Percentiles rank a stretch among this genome's conserved stretches.
phyloP scores from a whole-genome alignment of 768 basidiomycete species.

The Pleurotus salmoneostramineus region DNA sequence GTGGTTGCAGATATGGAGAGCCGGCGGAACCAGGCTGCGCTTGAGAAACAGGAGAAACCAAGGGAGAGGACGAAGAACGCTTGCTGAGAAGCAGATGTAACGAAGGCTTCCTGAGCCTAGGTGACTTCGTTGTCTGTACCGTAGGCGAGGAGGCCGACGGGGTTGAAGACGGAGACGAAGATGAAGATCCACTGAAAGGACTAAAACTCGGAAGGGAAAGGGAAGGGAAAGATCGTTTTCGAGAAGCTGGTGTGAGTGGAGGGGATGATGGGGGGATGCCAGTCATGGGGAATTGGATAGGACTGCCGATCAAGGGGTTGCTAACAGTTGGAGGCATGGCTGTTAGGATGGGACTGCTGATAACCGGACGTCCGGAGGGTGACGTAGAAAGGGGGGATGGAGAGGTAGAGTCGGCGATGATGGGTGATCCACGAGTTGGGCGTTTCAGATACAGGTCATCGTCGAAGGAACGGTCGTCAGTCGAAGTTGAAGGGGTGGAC shows the following conservation, averaged over 20 bases:
- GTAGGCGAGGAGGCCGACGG: constrained; percentile 25
- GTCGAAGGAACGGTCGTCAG: constrained; percentile 39
- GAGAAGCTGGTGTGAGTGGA: constrained; percentile 16
- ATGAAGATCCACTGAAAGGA: background rate
- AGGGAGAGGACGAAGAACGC: constrained; percentile 45
- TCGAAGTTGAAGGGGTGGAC: constrained; percentile 49
- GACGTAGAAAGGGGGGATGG: constrained; percentile 17
- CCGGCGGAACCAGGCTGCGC: constrained; percentile 17
- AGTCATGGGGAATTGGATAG: constrained; percentile 44
- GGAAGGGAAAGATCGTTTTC: constrained; percentile 10
- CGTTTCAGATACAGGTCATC: constrained; percentile 18
- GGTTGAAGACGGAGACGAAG: constrained; percentile 11
- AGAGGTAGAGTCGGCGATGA: constrained; percentile 24
- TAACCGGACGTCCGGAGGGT: constrained; percentile 18
- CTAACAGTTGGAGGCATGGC: background rate
- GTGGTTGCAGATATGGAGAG: constrained; percentile 23
- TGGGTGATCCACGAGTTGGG: constrained; percentile 19
- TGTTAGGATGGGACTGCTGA: constrained; percentile 24
- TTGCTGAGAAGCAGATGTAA: constrained; percentile 67
- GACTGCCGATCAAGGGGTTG: constrained; percentile 19
- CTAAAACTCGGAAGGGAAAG: constrained; percentile 9
- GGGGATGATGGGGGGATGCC: constrained; percentile 21
- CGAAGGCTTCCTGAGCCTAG: constrained; percentile 61
- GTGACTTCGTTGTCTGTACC: constrained; percentile 23
- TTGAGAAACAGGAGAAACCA: constrained; percentile 23